Conservation (phyloP, 2,329 filamentous ascomycete species). For the Atkinsonella texensis region DNA sequence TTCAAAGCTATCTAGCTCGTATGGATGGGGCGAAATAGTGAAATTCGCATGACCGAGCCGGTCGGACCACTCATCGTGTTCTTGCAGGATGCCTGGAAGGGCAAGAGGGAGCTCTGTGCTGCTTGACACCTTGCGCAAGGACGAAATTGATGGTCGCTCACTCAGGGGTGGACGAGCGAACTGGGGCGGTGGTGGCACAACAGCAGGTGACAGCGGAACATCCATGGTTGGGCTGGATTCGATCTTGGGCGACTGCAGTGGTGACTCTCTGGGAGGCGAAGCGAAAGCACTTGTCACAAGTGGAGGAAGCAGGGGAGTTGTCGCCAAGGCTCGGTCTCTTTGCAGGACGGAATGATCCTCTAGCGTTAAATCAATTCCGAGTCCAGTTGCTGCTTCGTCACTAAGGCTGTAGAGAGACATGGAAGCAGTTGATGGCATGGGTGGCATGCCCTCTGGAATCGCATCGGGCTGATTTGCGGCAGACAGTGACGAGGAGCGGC, state of each 20-base stretch:
- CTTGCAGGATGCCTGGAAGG: slow-evolving; percentile 53
- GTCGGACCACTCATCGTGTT: slow-evolving; percentile 71
- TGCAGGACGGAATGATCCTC: slow-evolving; percentile 37
- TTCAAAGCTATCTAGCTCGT: slow-evolving; percentile 52
- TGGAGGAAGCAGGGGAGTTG: slow-evolving; percentile 77
- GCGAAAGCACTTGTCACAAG: slow-evolving; percentile 51
- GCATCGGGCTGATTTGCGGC: slow-evolving; percentile 36
- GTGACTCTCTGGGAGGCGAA: slow-evolving; percentile 55
- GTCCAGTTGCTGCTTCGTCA: slow-evolving; percentile 28
- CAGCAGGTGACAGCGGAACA: slow-evolving; percentile 4
- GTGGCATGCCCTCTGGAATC: slow-evolving; percentile 40
- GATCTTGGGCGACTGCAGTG: slow-evolving; percentile 67
- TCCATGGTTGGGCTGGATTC: slow-evolving; percentile 8
- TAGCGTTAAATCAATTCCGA: slow-evolving; percentile 16
- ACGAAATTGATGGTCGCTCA: slow-evolving; percentile 64
- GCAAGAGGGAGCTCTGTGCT: slow-evolving; percentile 44
- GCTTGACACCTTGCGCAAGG: slow-evolving; percentile 52
- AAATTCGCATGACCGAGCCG: slow-evolving; percentile 89
- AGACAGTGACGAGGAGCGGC: slow-evolving; percentile 68
- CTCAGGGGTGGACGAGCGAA: slow-evolving; percentile 53
- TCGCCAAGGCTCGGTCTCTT: slow-evolving; percentile 50
- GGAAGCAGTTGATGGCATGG: slow-evolving; percentile 48
- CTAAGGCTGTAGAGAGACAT: slow-evolving; percentile 49
- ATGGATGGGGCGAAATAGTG: slow-evolving; percentile 72
- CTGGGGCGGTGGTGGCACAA: slow-evolving; percentile 36